Evolutionary conservation across 2,329 filamentous ascomycete species (phyloP).

Genomic region (Trichoderma atrobrunneum): DNA sequence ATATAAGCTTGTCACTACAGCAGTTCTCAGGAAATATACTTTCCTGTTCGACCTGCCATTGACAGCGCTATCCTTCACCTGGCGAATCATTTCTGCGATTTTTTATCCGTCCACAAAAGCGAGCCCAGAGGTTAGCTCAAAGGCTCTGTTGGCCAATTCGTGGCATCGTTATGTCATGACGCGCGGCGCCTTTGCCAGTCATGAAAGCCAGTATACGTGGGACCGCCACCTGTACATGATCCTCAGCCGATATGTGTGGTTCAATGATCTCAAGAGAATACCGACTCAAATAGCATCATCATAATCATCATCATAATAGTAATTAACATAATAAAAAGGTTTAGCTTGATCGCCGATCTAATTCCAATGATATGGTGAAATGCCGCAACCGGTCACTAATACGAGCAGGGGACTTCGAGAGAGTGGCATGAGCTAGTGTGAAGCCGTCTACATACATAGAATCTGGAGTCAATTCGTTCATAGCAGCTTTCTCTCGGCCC

Average conservation of each 20-base stretch:
- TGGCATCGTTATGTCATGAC: conserved; percentile 37
- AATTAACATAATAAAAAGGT: not conserved
- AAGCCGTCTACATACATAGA: too few species aligned
- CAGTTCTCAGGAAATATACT: conserved; percentile 38
- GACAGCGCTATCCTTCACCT: conserved; percentile 36
- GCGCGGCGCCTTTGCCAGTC: conserved; percentile 37
- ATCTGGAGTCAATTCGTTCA: not conserved
- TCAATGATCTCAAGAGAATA: conserved; percentile 31
- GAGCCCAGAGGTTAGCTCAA: conserved; percentile 24
- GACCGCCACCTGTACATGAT: conserved; percentile 40
- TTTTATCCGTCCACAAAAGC: conserved; percentile 23
- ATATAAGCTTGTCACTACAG: conserved; percentile 37
- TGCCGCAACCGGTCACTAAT: not conserved
- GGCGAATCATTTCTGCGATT: conserved; percentile 23
- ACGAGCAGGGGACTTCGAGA: not conserved
- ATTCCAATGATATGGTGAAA: not conserved
- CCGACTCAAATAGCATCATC: not conserved
- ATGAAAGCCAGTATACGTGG: conserved; percentile 41
- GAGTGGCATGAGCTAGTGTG: not conserved
- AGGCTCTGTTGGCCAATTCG: conserved; percentile 36
- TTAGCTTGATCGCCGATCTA: not conserved
- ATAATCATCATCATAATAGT: not conserved
- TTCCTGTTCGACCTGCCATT: conserved; percentile 37
- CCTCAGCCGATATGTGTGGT: conserved; percentile 41
- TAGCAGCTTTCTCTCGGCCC: not conserved